phyloP scores from a whole-genome alignment of 2,329 filamentous ascomycete species.

The Verticillium longisporum region DNA sequence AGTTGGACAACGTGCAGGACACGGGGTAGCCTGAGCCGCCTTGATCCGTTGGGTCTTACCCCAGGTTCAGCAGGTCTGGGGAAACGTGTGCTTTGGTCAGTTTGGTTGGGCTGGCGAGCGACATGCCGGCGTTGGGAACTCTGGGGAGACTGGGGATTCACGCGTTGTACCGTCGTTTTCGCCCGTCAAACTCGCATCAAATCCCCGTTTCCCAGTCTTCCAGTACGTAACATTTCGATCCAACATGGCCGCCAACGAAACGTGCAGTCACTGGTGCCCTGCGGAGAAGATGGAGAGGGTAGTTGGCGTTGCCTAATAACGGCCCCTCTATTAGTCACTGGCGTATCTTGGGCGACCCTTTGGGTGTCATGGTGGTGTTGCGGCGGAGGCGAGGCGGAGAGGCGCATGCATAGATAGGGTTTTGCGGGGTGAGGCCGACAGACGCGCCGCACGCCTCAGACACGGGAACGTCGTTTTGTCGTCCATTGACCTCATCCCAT shows the following conservation, averaged over 20 bases:
- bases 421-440: background rate
- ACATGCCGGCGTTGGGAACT: background rate
- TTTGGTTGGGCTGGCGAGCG: too few relatives aligned
- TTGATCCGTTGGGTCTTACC: background rate
- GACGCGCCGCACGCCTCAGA: background rate
- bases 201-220: background rate
- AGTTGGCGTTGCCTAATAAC: slow-evolving; percentile 2
- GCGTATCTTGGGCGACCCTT: background rate
- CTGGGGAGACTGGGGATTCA: background rate
- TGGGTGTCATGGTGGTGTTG: background rate
- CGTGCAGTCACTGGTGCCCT: background rate
- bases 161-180: background rate
- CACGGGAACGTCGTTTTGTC: background rate
- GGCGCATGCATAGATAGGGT: background rate
- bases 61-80: background rate
- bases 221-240: background rate
- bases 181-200: background rate
- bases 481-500: background rate
- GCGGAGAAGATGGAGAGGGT: background rate
- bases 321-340: slow-evolving; percentile 2
- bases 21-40: background rate
- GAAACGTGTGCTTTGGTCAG: background rate
- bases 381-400: background rate
- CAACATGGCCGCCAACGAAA: background rate
- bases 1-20: background rate